Percentiles rank a stretch among this genome's conserved stretches.
These are phyloP conservation scores for Nannochloropsis granulata DNA, from an alignment of 108 stramenopile genomes.

Conservation along the genomic window DNA sequence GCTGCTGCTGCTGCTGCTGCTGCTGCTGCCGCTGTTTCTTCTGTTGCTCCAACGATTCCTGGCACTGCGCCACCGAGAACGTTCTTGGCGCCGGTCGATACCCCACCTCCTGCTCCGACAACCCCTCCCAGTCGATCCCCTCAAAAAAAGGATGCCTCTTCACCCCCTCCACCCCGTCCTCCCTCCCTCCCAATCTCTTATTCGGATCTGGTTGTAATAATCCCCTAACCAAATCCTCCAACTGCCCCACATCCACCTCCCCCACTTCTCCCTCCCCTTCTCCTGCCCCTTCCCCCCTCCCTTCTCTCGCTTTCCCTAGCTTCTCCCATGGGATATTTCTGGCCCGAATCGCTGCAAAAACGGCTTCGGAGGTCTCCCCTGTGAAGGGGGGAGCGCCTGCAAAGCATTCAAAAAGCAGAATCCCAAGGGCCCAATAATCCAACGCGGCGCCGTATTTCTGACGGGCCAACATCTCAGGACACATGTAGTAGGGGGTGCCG, in stretches of 20 bases:
- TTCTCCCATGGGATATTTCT: not conserved
- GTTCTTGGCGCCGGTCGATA: not conserved
- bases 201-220: not conserved
- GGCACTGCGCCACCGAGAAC: not conserved
- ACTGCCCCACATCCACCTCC: not conserved
- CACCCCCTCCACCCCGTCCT: not conserved
- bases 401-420: not conserved
- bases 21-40: not conserved
- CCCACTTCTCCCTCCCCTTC: not conserved
- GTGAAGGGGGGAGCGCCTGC: not conserved
- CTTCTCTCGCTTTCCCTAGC: not conserved
- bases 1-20: not conserved
- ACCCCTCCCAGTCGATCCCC: not conserved
- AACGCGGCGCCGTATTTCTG: not conserved
- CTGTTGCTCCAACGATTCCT: not conserved
- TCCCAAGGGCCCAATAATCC: not conserved
- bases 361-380: not conserved
- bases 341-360: not conserved
- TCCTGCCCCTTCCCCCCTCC: not conserved
- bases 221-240: not conserved
- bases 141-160: not conserved
- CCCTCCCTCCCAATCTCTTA: not conserved
- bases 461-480: not conserved
- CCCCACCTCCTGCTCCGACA: not conserved
- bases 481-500: slow-evolving; percentile 4